phyloP scores from a whole-genome alignment of 768 basidiomycete species.

The Kwoniella bestiolae region DNA sequence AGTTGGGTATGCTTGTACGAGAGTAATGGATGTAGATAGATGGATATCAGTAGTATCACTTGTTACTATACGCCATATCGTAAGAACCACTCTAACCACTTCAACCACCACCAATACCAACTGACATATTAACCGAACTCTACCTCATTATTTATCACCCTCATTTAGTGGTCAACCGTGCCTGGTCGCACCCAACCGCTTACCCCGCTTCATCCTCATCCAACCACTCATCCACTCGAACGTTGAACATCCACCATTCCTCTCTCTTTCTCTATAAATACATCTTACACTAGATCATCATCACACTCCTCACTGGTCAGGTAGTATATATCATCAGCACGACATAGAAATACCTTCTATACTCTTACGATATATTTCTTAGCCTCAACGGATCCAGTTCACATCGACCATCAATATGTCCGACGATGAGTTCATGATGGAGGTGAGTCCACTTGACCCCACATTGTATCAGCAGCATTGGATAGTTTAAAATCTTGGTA shows the following conservation, averaged over 20 bases:
- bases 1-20: too few species aligned
- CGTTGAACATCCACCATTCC: neutral
- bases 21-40: too few species aligned
- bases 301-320: too few species aligned
- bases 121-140: neutral
- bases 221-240: neutral
- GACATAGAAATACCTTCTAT: too few species aligned
- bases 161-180: conserved; percentile 5
- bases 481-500: too few species aligned
- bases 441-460: conserved; percentile 48
- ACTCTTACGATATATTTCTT: too few species aligned
- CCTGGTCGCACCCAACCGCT: conserved; percentile 6
- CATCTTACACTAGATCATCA: too few species aligned
- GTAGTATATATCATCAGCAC: too few species aligned
- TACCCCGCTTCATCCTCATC: conserved; percentile 7
- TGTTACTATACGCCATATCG: neutral
- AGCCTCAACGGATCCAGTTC: too few species aligned
- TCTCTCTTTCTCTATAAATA: neutral
- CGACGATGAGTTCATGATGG: conserved; percentile 60
- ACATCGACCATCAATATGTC: conserved; percentile 49
- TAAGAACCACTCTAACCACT: neutral
- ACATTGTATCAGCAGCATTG: too few species aligned
- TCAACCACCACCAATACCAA: neutral
- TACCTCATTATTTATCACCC: neutral
- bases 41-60: too few species aligned